Conservation (phyloP, 129 eudicot genomes). For the Solidago caesia region DNA sequence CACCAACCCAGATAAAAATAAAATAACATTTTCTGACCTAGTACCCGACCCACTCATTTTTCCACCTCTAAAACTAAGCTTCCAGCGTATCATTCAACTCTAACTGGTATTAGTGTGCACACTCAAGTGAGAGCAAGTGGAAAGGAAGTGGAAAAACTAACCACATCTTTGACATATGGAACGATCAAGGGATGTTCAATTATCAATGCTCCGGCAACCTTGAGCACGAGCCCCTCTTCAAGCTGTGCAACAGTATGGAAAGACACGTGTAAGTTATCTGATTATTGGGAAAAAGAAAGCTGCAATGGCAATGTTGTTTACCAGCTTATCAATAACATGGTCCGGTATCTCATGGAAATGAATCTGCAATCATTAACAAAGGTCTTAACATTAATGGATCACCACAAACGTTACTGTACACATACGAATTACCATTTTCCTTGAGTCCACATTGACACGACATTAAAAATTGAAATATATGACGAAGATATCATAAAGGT, state of each 20-base stretch:
- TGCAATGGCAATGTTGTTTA: constrained; percentile 23
- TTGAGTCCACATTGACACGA: neutral
- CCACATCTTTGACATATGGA: constrained; percentile 83
- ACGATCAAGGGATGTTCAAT: constrained; percentile 82
- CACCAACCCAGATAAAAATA: too few species aligned
- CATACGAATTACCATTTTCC: neutral
- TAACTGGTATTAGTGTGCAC: neutral
- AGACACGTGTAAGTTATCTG: neutral
- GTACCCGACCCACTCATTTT: neutral
- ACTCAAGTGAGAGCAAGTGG: neutral
- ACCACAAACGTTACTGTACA: neutral
- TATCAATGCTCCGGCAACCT: constrained; percentile 82
- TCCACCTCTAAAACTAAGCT: neutral
- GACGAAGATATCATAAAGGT: neutral
- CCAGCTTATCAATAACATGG: constrained; percentile 69
- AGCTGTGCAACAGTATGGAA: constrained; percentile 42
- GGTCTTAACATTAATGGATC: neutral
- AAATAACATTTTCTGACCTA: neutral
- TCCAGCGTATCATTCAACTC: neutral
- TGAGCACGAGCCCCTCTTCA: constrained; percentile 72
- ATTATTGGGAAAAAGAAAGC: neutral
- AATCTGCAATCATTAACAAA: constrained; percentile 58
- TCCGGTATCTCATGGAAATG: constrained; percentile 80
- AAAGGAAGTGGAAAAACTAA: constrained; percentile 31
- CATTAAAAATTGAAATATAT: neutral